Percentiles rank a stretch among this genome's conserved stretches.
Evolutionary conservation across 345 rosid species (phyloP).

Genomic region (Gossypium raimondii): DNA sequence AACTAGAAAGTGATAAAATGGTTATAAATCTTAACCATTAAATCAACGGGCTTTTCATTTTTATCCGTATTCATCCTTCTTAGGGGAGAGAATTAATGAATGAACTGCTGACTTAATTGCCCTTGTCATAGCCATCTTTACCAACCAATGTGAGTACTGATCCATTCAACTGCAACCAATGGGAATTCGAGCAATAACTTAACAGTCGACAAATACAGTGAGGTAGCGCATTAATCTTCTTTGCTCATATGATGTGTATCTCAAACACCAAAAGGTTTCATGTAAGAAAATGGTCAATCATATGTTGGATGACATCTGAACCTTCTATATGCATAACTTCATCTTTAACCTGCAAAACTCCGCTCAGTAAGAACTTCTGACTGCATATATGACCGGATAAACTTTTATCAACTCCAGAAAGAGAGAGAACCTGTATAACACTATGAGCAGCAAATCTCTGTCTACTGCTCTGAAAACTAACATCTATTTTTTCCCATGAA

Average conservation of each 20-base stretch:
- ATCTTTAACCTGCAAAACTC: constrained; percentile 9
- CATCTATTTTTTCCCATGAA: constrained; percentile 96
- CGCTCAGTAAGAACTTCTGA: background rate
- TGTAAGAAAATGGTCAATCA: constrained; percentile 7
- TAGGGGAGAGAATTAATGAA: constrained; percentile 10
- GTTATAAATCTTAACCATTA: background rate
- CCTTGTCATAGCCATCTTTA: background rate
- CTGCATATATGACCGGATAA: background rate
- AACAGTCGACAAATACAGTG: background rate
- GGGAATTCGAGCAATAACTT: background rate
- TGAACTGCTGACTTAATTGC: constrained; percentile 1
- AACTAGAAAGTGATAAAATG: no score
- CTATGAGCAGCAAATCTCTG: constrained; percentile 92
- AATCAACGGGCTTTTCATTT: background rate
- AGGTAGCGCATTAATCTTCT: background rate
- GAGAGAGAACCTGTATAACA: constrained; percentile 75
- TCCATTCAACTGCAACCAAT: constrained; percentile 14
- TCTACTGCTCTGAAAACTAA: constrained; percentile 79
- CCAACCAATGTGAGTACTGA: background rate
- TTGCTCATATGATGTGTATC: constrained; percentile 5
- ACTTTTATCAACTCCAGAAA: background rate
- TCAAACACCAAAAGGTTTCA: background rate
- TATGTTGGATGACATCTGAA: constrained; percentile 10
- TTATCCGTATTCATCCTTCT: background rate
- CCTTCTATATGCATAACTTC: constrained; percentile 11